A percentile compares a stretch with the other conserved stretches of the same genome.
Conservation (phyloP, 129 eudicot genomes). For the Gnaphalium uliginosum region DNA sequence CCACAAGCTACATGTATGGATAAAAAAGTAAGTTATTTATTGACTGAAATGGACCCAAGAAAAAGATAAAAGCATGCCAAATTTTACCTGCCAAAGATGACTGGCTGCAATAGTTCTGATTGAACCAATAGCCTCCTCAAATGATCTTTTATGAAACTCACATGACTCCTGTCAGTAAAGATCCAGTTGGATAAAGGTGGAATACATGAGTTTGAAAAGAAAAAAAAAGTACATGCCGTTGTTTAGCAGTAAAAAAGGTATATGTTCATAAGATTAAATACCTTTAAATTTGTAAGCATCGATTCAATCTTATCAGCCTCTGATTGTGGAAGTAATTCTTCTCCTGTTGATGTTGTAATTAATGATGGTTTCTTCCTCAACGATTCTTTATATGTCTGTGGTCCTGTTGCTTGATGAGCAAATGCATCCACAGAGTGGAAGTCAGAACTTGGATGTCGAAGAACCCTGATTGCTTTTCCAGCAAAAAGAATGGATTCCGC, state of each 20-base stretch:
- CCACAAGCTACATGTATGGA: constrained; percentile 75
- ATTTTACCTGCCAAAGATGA: constrained; percentile 93
- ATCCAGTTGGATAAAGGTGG: neutral
- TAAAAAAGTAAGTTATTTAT: constrained; percentile 2
- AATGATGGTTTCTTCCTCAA: constrained; percentile 23
- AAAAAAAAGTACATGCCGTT: neutral
- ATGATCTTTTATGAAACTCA: constrained; percentile 88
- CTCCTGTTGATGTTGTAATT: constrained; percentile 37
- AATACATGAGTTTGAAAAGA: constrained; percentile 2
- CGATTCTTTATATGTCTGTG: constrained; percentile 38
- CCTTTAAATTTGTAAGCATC: constrained; percentile 83
- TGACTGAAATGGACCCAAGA: constrained; percentile 1
- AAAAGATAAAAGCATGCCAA: constrained; percentile 14
- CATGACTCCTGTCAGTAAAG: constrained; percentile 66
- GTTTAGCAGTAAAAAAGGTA: constrained; percentile 19
- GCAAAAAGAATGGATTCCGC: constrained; percentile 96
- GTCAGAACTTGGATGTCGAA: constrained; percentile 80
- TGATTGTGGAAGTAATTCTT: constrained; percentile 81
- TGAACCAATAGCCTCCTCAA: constrained; percentile 77
- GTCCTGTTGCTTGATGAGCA: constrained; percentile 43
- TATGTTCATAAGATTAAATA: constrained; percentile 16
- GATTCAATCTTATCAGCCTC: constrained; percentile 90
- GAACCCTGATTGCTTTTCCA: constrained; percentile 94
- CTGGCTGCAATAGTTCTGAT: constrained; percentile 84
- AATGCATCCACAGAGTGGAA: constrained; percentile 48